Evolutionary conservation across 2,329 filamentous ascomycete species (phyloP), one percentile per base, ranked within the genome.

Genomic region (Monosporascus sp.): DNA sequence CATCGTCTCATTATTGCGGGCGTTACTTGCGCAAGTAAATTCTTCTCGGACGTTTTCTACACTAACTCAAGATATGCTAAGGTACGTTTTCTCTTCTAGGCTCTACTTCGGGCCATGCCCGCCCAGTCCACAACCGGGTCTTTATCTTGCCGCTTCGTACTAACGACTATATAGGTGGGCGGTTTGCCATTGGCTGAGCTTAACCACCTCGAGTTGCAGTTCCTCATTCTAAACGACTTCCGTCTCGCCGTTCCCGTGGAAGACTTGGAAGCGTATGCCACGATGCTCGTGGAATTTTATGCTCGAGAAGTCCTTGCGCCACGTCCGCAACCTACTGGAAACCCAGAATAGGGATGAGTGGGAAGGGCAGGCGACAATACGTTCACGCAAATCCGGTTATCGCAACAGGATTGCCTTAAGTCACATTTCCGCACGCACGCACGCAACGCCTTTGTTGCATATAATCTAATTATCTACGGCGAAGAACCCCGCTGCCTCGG

Each of bases 31-130:
- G 92, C 94, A 5, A 97, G 93, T 82, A 99, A 99, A 72, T 99
- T 97, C 79, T 99, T 99, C 73, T 97, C 93, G 5, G 84, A 99
- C 73, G 93, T 97, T 41, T 99, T 99, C 65, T 99, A 97, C 70
- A 99, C 94, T 9, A 99, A 99, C 72, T 97, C 94, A 52, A 84
- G 94, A 85, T 99, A 99, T 70, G 94, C 94, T 55, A 99, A 97
- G 88, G 94, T 96, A 79, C 58, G 78, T 74, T 46, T 46, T 53
- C 37, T 31, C 27, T 38, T 17, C 27, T 31, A 5, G 27, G 5
- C 9, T 35, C 4, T 14, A 14, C 11, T 35, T 35, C 31, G 11
- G 31, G 9, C 31, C 11, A 5, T 35, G 31, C 31, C 11, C 0
- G 31, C 31, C 11, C 3, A 35, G 8, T 14, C 5, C 31, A 35